Conservation (phyloP, 176 grass and related monocot genomes). For the Coix lacrymajobi region DNA sequence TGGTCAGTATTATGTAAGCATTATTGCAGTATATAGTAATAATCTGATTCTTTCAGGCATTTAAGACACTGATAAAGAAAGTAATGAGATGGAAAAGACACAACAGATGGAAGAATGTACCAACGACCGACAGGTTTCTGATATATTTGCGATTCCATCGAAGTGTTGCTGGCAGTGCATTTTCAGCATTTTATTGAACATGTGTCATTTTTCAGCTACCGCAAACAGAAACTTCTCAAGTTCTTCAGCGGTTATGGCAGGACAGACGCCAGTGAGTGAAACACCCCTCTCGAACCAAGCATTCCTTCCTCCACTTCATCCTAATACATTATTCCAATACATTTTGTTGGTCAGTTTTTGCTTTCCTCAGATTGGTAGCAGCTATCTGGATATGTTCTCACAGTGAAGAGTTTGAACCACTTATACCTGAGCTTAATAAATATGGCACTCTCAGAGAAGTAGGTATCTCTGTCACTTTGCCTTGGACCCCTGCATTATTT, state of each 20-base stretch:
- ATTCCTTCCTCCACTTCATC: background rate
- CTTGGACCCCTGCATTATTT: background rate
- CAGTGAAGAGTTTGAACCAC: background rate
- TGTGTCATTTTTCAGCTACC: conserved; percentile 24
- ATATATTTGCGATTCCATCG: conserved; percentile 1
- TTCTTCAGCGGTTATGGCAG: conserved; percentile 2
- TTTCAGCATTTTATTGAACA: background rate
- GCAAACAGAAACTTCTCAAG: conserved; percentile 20
- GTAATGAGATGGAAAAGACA: conserved; percentile 34
- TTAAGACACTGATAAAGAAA: conserved; percentile 33
- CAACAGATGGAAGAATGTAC: background rate
- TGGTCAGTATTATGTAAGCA: background rate
- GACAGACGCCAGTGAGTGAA: conserved; percentile 21
- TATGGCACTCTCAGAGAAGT: conserved; percentile 3
- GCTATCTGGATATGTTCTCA: conserved; percentile 31
- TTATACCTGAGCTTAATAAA: background rate
- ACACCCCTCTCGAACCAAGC: conserved; percentile 6
- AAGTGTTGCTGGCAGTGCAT: background rate
- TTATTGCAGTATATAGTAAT: background rate
- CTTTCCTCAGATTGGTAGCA: conserved; percentile 41
- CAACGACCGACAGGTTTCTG: conserved; percentile 8
- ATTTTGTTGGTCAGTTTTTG: conserved; percentile 32
- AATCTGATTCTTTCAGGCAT: conserved; percentile 11
- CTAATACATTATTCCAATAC: conserved; percentile 14
- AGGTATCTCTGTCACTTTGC: conserved; percentile 3